Base-by-base conservation (phyloP, 495 filamentous ascomycete species). In the Penicillium coprophilum region DNA sequence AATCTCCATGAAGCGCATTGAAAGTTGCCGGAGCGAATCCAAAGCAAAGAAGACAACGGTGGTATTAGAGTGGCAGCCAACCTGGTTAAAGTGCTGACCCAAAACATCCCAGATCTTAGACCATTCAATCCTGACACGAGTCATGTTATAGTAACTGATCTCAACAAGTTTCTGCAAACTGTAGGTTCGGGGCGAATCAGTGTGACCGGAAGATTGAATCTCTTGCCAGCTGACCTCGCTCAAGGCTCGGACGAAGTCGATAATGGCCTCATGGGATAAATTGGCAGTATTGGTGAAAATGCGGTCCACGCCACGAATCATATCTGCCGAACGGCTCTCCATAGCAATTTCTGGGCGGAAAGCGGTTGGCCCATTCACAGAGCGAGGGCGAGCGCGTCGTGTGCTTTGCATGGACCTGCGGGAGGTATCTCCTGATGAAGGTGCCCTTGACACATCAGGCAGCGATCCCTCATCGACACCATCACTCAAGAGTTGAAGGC, bases 91-190 rank as follows among this genome's bases (percentile, higher is more conserved):
- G 71, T 99, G 94, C 67, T 96, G 88, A 19, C 94, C 94, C 12
- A 99, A 82, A 3, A 99, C 87, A 55, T 87, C 86, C 94, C 94
- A 99, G 46, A 99, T 95, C 66, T 89, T 92, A 11, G 88, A 93
- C 94, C 94, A 99, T 66, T 99, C 95, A 61, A 96, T 96, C 61
- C 94, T 85, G 13, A 99, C 92, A 77, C 94, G 86, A 41, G 87
- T 93, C 95, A 99, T 97, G 74, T 99, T 99, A 82, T 97, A 97
- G 66, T 95, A 96, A 71, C 89, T 93, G 70, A 99, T 97, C 72
- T 99, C 94, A 30, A 99, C 95, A 49, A 97, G 80, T 72, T 99
- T 99, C 68, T 99, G 94, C 46, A 99, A 76, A 68, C 91, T 96
- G 75, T 96, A 97, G 9, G 92, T 97, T 46, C 95, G 85, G 2